Percentiles rank a stretch among this genome's conserved stretches.
phyloP scores from a whole-genome alignment of 2,329 filamentous ascomycete species.

The Colletotrichum destructivum region DNA sequence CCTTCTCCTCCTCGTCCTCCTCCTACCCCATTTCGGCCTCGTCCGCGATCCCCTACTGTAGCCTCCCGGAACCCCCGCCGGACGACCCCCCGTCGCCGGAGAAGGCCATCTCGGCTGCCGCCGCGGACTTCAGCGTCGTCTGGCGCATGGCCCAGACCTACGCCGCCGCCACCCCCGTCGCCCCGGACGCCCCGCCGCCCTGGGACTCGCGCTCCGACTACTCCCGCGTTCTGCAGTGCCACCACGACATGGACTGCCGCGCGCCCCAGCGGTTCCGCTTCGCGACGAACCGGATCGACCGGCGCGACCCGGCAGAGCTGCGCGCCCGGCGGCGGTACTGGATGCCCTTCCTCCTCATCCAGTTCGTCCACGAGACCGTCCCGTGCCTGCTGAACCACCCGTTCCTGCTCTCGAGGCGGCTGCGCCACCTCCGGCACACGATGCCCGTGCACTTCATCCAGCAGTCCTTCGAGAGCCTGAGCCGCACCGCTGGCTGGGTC shows the following conservation, averaged over 20 bases:
- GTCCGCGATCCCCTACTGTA: conserved; percentile 10
- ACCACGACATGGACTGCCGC: conserved; percentile 67
- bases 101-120: conserved; percentile 62
- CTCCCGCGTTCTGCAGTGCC: conserved; percentile 63
- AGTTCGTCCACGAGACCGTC: conserved; percentile 68
- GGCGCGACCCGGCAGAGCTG: conserved; percentile 58
- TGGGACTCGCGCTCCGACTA: conserved; percentile 68
- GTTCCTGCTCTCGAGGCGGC: conserved; percentile 65
- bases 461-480: conserved; percentile 66
- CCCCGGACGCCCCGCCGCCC: conserved; percentile 55
- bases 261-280: conserved; percentile 67
- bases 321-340: conserved; percentile 64
- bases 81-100: conserved; percentile 38
- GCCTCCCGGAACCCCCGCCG: not conserved
- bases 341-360: conserved; percentile 67
- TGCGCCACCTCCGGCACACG: conserved; percentile 65
- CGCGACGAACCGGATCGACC: conserved; percentile 62
- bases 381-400: conserved; percentile 69
- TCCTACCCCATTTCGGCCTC: not conserved
- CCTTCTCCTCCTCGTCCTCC: too few species aligned
- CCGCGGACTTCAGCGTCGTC: conserved; percentile 59
- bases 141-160: conserved; percentile 65
- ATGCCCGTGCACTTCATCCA: conserved; percentile 70
- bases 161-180: conserved; percentile 59
- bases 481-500: conserved; percentile 67